These are phyloP conservation scores for Umbelopsis isabellina DNA, from an alignment of 192 early-diverging fungal species.

Conservation along the genomic window DNA sequence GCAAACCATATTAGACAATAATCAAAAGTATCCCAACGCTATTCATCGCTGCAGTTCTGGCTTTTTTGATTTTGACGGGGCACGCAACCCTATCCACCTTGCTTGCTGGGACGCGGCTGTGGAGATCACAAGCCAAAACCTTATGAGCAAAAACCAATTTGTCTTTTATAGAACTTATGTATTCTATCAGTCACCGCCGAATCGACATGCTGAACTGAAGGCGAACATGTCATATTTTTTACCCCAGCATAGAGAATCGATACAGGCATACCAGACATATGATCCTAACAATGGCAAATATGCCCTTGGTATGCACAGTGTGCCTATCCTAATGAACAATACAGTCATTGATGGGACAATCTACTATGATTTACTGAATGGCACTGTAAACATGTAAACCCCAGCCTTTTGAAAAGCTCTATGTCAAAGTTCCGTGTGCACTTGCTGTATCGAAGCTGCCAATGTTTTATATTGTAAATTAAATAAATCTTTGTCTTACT, in stretches of 20 bases:
- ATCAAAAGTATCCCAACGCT: constrained; percentile 7
- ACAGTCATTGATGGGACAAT: neutral
- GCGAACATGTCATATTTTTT: neutral
- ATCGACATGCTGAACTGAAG: neutral
- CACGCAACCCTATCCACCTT: neutral
- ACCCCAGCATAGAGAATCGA: neutral
- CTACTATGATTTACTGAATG: constrained; percentile 3
- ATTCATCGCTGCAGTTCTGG: constrained; percentile 8
- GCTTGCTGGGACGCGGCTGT: constrained; percentile 9
- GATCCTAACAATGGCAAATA: neutral
- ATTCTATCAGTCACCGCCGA: neutral
- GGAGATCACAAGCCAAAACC: neutral
- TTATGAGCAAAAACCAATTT: neutral
- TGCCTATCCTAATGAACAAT: constrained; percentile 3
- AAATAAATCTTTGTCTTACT: neutral
- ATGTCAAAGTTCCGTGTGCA: neutral
- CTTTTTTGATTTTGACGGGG: constrained; percentile 2
- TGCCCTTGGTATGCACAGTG: constrained; percentile 10
- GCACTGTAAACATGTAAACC: neutral
- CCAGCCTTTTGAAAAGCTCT: neutral
- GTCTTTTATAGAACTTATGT: constrained; percentile 8
- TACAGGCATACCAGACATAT: constrained; percentile 1
- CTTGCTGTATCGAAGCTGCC: neutral
- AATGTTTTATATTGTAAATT: constrained; percentile 1
- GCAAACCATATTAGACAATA: neutral